Evolutionary conservation across 108 stramenopile species (phyloP), one percentile per base, ranked within the genome.

Genomic region (Aurantiochytrium sp.): DNA sequence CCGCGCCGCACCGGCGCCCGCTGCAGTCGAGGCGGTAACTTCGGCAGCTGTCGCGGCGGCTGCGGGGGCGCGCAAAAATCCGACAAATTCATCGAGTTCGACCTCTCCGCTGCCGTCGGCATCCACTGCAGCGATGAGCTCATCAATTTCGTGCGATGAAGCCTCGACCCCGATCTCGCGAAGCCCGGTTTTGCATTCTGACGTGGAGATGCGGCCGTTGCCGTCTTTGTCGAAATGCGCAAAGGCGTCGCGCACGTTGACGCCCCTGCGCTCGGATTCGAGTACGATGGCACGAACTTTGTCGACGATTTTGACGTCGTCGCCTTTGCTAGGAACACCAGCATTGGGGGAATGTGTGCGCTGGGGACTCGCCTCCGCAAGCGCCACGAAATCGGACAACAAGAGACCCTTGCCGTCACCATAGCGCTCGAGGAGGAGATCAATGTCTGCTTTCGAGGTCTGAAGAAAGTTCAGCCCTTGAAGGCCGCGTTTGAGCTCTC

Each of bases 21-120:
- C n/a, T n/a, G n/a, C n/a, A n/a, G n/a, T n/a, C n/a, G n/a, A n/a
- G n/a, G n/a, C n/a, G n/a, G n/a, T n/a, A n/a, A n/a, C n/a, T n/a
- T n/a, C n/a, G n/a, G n/a, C n/a, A n/a, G n/a, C n/a, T n/a, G n/a
- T n/a, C n/a, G n/a, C n/a, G n/a, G 59, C 27, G 8, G 89, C 52
- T 31, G 89, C 87, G 2, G 55, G 42, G 5, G 87, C 17, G 55
- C 85, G 53, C 45, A 86, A 85, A 68, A 91, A 92, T 19, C 86
- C 89, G 53, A 92, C 15, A 52, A 93, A 92, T 37, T 92, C 91
- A 12, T 50, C 19, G 27, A 93, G 86, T 55, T 89, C 88, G 52
- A 93, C 81, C 10, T 34, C 42, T 24, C 89, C 92, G 86, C 92
- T 91, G 22, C 90, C 90, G 69, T 89, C 69, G 19, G 55, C 54